phyloP scores from a whole-genome alignment of 805 yeast genomes.

The Danielia oregonensis region DNA sequence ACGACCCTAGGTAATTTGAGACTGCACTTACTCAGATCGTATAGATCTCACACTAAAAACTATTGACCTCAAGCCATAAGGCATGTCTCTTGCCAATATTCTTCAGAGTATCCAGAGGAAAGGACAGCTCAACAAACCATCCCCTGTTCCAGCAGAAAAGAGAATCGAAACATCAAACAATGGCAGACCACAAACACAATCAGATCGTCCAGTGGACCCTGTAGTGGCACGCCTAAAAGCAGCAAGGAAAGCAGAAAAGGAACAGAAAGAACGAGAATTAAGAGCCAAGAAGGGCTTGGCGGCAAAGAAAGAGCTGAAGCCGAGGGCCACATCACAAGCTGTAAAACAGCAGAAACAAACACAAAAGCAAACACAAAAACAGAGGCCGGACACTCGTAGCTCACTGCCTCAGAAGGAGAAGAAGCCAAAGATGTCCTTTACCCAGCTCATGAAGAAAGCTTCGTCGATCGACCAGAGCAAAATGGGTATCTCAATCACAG shows the following conservation, averaged over 20 bases:
- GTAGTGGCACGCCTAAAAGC: constrained; percentile 70
- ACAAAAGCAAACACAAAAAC: background rate
- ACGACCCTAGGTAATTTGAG: no score
- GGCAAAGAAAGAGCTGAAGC: constrained; percentile 16
- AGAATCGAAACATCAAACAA: background rate
- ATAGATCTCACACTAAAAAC: no score
- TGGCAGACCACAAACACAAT: no score
- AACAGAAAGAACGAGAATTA: constrained; percentile 34
- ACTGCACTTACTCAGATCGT: no score
- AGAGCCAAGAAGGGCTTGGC: constrained; percentile 32
- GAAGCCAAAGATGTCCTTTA: constrained; percentile 49
- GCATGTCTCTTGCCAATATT: constrained; percentile 31
- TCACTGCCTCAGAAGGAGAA: constrained; percentile 3
- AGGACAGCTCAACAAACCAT: constrained; percentile 17
- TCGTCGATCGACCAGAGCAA: constrained; percentile 49
- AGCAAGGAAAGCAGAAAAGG: constrained; percentile 54
- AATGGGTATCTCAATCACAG: constrained; percentile 33
- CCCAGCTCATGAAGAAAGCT: constrained; percentile 69
- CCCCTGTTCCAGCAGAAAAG: background rate
- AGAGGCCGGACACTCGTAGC: constrained; percentile 3
- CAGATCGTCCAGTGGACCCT: constrained; percentile 49
- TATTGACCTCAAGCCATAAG: no score
- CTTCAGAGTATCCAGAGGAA: constrained; percentile 30
- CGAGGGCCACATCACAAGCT: constrained; percentile 7
- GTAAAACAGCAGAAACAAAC: constrained; percentile 5